A percentile compares a stretch with the other conserved stretches of the same genome.
These are phyloP conservation scores for Neurospora sp. DNA, from an alignment of 495 filamentous ascomycete species.

Conservation along the genomic window DNA sequence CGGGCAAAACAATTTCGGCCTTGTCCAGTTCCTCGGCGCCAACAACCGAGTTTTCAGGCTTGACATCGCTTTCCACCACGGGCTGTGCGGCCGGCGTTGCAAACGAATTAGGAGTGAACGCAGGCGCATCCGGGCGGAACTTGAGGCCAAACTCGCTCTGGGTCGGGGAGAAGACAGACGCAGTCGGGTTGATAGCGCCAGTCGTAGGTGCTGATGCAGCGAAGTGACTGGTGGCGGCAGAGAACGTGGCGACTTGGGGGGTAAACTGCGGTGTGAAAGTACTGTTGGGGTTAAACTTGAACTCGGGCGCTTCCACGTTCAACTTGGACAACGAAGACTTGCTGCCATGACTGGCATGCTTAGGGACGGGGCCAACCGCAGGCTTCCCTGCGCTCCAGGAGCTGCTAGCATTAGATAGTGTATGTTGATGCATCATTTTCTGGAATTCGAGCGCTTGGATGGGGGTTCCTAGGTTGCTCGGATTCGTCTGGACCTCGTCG, in stretches of 20 bases:
- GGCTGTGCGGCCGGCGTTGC: constrained; percentile 28
- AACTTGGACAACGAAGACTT: constrained; percentile 65
- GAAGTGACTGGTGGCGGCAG: constrained; percentile 27
- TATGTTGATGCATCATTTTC: constrained; percentile 29
- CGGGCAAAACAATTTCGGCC: constrained; percentile 48
- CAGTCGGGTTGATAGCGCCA: constrained; percentile 51
- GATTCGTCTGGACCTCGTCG: constrained; percentile 68
- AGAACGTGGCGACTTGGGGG: constrained; percentile 19
- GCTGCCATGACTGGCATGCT: constrained; percentile 40
- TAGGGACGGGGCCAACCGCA: constrained; percentile 7
- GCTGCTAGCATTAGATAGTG: constrained; percentile 37
- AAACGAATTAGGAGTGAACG: constrained; percentile 56
- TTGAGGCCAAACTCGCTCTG: constrained; percentile 58
- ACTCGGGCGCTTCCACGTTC: constrained; percentile 81
- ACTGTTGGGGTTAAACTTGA: constrained; percentile 64
- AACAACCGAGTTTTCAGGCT: constrained; percentile 53
- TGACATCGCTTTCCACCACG: constrained; percentile 23
- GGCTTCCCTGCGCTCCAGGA: constrained; percentile 37
- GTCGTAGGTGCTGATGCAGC: constrained; percentile 16
- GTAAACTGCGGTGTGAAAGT: constrained; percentile 48
- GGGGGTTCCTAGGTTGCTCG: constrained; percentile 60
- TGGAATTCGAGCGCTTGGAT: constrained; percentile 31
- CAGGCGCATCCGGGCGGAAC: constrained; percentile 73
- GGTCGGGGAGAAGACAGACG: constrained; percentile 61
- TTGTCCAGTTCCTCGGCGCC: constrained; percentile 54